phyloP scores from a whole-genome alignment of 1,284 basidiomycete genomes.

The Serendipita sp. region DNA sequence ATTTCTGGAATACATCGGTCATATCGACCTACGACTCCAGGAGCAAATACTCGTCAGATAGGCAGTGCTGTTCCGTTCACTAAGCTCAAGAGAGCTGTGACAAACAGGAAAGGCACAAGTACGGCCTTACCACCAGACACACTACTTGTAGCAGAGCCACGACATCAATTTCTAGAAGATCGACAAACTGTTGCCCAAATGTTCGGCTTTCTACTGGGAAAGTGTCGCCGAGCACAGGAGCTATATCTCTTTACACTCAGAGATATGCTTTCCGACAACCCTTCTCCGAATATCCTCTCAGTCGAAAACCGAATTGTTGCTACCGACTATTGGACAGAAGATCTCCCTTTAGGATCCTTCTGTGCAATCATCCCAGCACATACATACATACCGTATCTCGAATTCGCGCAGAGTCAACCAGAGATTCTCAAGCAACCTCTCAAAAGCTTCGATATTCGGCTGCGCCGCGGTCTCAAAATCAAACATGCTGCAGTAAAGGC shows the following conservation, averaged over 20 bases:
- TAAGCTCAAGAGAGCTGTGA: slow-evolving; percentile 29
- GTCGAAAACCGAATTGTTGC: slow-evolving; percentile 38
- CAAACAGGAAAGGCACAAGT: slow-evolving; percentile 33
- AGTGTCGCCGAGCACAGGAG: slow-evolving; percentile 42
- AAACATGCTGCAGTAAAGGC: slow-evolving; percentile 40
- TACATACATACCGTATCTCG: slow-evolving; percentile 37
- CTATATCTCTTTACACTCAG: slow-evolving; percentile 43
- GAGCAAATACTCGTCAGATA: slow-evolving; percentile 26
- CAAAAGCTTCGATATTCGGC: slow-evolving; percentile 31
- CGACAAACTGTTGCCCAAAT: slow-evolving; percentile 48
- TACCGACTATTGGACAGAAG: slow-evolving; percentile 39
- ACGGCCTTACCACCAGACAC: slow-evolving; percentile 35
- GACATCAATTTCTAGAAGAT: slow-evolving; percentile 36
- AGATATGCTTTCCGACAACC: slow-evolving; percentile 28
- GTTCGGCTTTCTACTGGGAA: slow-evolving; percentile 55
- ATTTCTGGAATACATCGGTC: slow-evolving; percentile 12
- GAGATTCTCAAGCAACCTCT: slow-evolving; percentile 35
- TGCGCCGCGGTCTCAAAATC: slow-evolving; percentile 39
- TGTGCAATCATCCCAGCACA: slow-evolving; percentile 46
- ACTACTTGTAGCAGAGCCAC: background rate
- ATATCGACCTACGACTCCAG: slow-evolving; percentile 18
- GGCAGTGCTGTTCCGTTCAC: slow-evolving; percentile 30
- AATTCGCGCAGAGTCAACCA: slow-evolving; percentile 30
- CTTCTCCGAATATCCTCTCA: slow-evolving; percentile 36
- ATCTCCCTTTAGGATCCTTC: slow-evolving; percentile 44